These are phyloP conservation scores for Colletotrichum lini DNA, from an alignment of 2,329 filamentous ascomycete species.

Conservation along the genomic window DNA sequence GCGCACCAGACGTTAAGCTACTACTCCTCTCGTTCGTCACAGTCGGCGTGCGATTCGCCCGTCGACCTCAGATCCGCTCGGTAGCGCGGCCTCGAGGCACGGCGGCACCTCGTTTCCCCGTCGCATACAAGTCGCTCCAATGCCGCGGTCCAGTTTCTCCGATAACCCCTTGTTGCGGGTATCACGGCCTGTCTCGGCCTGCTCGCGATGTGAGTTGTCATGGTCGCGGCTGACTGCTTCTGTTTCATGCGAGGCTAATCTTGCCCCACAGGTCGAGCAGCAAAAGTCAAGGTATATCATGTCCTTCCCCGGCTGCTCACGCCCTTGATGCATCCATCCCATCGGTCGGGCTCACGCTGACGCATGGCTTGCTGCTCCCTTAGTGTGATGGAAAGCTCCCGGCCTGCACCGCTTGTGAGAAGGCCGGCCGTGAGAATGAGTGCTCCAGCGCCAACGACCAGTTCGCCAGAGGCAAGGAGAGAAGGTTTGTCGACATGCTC, in stretches of 20 bases:
- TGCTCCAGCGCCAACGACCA: constrained; percentile 97
- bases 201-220: constrained; percentile 75
- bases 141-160: constrained; percentile 64
- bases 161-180: constrained; percentile 77
- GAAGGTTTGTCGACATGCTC: constrained; percentile 71
- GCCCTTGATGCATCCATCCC: neutral
- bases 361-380: constrained; percentile 9
- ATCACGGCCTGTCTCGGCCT: constrained; percentile 84
- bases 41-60: neutral
- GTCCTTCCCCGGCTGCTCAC: neutral
- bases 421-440: constrained; percentile 86
- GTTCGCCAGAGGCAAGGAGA: constrained; percentile 94
- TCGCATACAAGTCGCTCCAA: constrained; percentile 44
- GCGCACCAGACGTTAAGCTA: neutral
- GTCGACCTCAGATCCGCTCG: neutral
- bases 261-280: constrained; percentile 74
- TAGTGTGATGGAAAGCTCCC: constrained; percentile 96
- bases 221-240: constrained; percentile 38
- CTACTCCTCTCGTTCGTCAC: neutral
- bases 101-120: constrained; percentile 27
- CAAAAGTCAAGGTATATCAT: constrained; percentile 85
- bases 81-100: constrained; percentile 27
- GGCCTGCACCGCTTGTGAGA: constrained; percentile 95
- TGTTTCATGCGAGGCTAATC: constrained; percentile 39
- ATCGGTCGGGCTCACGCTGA: constrained; percentile 17